Evolutionary conservation across 352 stramenopile genomes (phyloP), one percentile per base, ranked within the genome.

Genomic region (Globisporangium takayamanum): DNA sequence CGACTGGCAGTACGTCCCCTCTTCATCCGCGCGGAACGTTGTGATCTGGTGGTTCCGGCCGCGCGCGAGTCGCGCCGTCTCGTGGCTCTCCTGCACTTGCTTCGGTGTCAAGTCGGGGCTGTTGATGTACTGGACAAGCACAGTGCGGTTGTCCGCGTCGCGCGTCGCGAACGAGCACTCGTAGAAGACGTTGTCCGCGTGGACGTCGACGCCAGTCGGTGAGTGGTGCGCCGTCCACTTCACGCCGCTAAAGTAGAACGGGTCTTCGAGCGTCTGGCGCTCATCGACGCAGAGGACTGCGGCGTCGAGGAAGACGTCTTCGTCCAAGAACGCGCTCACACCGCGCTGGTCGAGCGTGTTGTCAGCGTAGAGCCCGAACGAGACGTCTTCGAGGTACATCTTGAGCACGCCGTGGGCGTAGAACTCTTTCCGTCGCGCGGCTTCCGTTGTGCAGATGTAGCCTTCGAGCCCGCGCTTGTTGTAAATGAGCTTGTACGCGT

Each of bases 161-260:
- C 39, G 20, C 8, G 39, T 53, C 22, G 50, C 50, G 50, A 44
- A 57, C 51, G 57, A 57, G 42, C 37, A 63, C 57, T 63, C 57
- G 25, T 59, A 59, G 30, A 48, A 59, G 15, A 63, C 57, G 26
- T 42, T 47, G 49, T 63, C 57, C 5, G 48, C 26, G 7, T 50
- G 47, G 16, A 33, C 41, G 18, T 20, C 18, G 7, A 62, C 47
- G 18, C 50, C 56, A 0, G 25, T 2, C 2, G 56, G 56, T 11
- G 48, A 55, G 16, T 22, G 15, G 12, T 6, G 20, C 12, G 47
- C 48, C 2, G 41, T 16, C 76, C 76, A 88, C 60, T 84, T 84
- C 53, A 85, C 69, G 5, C 78, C 78, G 2, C 72, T 70, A 56
- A 85, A 87, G 14, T 71, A 72, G 62, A 88, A 85, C 54, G 72